A percentile compares a stretch with the other conserved stretches of the same genome.
phyloP scores from a whole-genome alignment of 2,329 filamentous ascomycete species.

The Blastomyces gilchristii region DNA sequence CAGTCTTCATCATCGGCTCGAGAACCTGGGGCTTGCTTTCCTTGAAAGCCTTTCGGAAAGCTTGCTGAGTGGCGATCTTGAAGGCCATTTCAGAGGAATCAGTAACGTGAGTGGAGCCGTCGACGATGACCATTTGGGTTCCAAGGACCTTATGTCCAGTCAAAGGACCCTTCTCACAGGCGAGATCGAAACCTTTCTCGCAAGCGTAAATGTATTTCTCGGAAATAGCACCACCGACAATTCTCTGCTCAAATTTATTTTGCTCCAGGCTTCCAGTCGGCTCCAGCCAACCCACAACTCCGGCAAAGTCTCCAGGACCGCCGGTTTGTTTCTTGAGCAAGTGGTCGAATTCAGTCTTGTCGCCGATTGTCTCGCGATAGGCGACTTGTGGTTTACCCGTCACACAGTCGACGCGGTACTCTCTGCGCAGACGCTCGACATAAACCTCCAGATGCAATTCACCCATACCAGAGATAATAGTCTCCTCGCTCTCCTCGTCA shows the following conservation, averaged over 20 bases:
- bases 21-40: constrained; percentile 73
- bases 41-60: constrained; percentile 87
- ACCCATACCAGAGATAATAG: constrained; percentile 97
- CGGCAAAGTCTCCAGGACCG: constrained; percentile 89
- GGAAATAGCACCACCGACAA: constrained; percentile 80
- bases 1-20: constrained; percentile 96
- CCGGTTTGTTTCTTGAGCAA: constrained; percentile 91
- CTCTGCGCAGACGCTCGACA: constrained; percentile 88
- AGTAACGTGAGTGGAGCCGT: constrained; percentile 93
- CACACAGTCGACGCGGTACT: constrained; percentile 91
- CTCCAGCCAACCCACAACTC: constrained; percentile 85
- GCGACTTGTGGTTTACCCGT: constrained; percentile 96
- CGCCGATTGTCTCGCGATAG: constrained; percentile 86
- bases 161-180: constrained; percentile 77
- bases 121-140: constrained; percentile 81
- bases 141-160: constrained; percentile 90
- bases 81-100: constrained; percentile 97
- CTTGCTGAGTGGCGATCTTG: constrained; percentile 87
- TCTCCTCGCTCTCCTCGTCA: constrained; percentile 86
- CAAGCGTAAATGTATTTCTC: constrained; percentile 95
- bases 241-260: constrained; percentile 78
- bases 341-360: constrained; percentile 77
- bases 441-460: constrained; percentile 96
- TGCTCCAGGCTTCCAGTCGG: constrained; percentile 61
- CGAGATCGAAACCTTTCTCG: constrained; percentile 81